A percentile compares a stretch with the other conserved stretches of the same genome.
Conservation (phyloP, 176 grass and related monocot species). For the Lolium rigidum region DNA sequence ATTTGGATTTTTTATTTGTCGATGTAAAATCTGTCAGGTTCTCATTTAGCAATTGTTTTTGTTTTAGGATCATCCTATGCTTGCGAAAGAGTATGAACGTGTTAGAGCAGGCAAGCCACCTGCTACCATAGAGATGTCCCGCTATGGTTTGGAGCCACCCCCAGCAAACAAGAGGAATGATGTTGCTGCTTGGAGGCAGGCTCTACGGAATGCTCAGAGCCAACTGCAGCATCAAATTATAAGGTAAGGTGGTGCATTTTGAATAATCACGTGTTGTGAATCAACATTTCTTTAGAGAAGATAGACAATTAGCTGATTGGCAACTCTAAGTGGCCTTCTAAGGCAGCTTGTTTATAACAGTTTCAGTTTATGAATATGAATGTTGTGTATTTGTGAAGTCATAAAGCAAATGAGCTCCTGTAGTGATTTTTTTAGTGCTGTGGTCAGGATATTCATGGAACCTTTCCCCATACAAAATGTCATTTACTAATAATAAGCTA, state of each 20-base stretch:
- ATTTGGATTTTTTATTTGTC: not conserved
- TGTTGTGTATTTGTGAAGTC: not conserved
- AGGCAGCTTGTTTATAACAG: not conserved
- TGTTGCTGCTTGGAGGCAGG: slow-evolving; percentile 86
- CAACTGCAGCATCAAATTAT: slow-evolving; percentile 93
- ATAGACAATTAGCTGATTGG: slow-evolving; percentile 4
- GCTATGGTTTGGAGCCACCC: slow-evolving; percentile 92
- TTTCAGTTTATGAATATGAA: slow-evolving; percentile 14
- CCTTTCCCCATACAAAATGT: slow-evolving; percentile 3
- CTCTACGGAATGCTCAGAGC: slow-evolving; percentile 83
- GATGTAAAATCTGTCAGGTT: slow-evolving; percentile 25
- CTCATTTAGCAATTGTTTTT: slow-evolving; percentile 27
- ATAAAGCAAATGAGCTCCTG: not conserved
- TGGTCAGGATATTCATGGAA: not conserved
- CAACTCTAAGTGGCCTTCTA: not conserved
- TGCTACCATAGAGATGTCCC: slow-evolving; percentile 91
- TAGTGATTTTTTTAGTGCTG: slow-evolving; percentile 1
- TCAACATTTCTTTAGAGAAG: slow-evolving; percentile 7
- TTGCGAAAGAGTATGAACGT: slow-evolving; percentile 94
- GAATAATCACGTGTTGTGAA: slow-evolving; percentile 1
- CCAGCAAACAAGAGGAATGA: slow-evolving; percentile 85
- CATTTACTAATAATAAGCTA: slow-evolving; percentile 21
- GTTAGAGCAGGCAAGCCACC: slow-evolving; percentile 95
- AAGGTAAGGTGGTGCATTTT: slow-evolving; percentile 58
- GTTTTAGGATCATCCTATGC: slow-evolving; percentile 92